Base-by-base conservation (phyloP, 352 stramenopile species). In the Phytophthora rubi region DNA sequence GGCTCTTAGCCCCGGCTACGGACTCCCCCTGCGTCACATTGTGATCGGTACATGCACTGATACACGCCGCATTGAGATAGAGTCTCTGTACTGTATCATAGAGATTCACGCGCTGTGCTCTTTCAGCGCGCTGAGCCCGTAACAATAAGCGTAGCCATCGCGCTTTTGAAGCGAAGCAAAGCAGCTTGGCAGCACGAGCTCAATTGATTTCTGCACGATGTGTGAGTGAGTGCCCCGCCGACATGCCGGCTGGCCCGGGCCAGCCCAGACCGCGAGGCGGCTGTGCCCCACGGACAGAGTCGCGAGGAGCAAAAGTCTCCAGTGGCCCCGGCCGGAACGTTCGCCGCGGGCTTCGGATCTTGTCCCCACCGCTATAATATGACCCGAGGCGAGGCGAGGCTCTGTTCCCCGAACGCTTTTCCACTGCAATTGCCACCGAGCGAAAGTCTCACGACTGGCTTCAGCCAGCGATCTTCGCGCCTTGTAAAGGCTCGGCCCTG, bases 1-100 rank as follows among this genome's bases (percentile, higher is more conserved):
- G 63, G 66, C 66, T 69, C 45, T 62, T 55, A 52, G 54, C 35
- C 33, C 64, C 32, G 65, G 55, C 68, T 75, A 67, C 37, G 1
- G 35, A 42, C 23, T 30, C 39, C 16, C 33, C 32, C 37, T 62
- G 18, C 70, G 70, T 70, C 70, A 59, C 64, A 63, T 76, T 76
- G 70, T 70, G 26, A 64, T 56, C 33, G 33, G 15, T 28, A 53
- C 63, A 64, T 55, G 39, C 39, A 6, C 15, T 71, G 62, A 68
- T 68, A 35, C 64, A 59, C 58, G 64, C 45, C 45, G 45, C 45
- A 47, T 47, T 28, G 45, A 52, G 45, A 23, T 15, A 48, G 53
- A 64, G 52, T 39, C 33, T 39, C 33, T 39, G 4, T 39, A 39
- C 33, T 39, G 4, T 39, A 39, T 12, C 33, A 39, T 39, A 39